Conservation (phyloP, 2,329 filamentous ascomycete species). For the Sclerotinia nivalis region DNA sequence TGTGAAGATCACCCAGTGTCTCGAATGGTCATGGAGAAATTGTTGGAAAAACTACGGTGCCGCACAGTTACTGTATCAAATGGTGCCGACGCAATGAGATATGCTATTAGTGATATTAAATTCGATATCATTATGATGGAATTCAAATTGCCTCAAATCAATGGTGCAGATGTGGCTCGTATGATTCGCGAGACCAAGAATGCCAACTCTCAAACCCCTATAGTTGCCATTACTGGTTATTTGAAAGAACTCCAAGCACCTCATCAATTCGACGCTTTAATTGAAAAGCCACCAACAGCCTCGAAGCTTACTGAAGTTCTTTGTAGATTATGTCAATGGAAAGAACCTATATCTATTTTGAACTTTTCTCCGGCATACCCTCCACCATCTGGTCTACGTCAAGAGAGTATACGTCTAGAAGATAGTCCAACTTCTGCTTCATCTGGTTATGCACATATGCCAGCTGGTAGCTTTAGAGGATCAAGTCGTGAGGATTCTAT, state of each 20-base stretch:
- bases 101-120: conserved; percentile 94
- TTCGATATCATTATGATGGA: conserved; percentile 99
- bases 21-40: conserved; percentile 96
- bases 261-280: conserved; percentile 92
- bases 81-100: conserved; percentile 87
- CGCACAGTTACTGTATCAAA: conserved; percentile 90
- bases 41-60: conserved; percentile 92
- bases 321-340: conserved; percentile 89
- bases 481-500: conserved; percentile 89
- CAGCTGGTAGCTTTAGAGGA: conserved; percentile 73
- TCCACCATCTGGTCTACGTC: conserved; percentile 64
- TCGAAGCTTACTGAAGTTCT: conserved; percentile 89
- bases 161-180: conserved; percentile 89
- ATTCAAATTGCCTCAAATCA: conserved; percentile 92
- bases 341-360: conserved; percentile 61
- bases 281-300: conserved; percentile 94
- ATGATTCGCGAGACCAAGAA: conserved; percentile 99
- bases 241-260: conserved; percentile 94
- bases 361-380: conserved; percentile 55
- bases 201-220: conserved; percentile 88
- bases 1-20: conserved; percentile 98
- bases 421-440: conserved; percentile 74
- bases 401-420: conserved; percentile 63
- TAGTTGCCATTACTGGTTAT: conserved; percentile 95
- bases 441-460: conserved; percentile 71